Conservation (phyloP, 306 rosid species). For the Abrus precatorius region DNA sequence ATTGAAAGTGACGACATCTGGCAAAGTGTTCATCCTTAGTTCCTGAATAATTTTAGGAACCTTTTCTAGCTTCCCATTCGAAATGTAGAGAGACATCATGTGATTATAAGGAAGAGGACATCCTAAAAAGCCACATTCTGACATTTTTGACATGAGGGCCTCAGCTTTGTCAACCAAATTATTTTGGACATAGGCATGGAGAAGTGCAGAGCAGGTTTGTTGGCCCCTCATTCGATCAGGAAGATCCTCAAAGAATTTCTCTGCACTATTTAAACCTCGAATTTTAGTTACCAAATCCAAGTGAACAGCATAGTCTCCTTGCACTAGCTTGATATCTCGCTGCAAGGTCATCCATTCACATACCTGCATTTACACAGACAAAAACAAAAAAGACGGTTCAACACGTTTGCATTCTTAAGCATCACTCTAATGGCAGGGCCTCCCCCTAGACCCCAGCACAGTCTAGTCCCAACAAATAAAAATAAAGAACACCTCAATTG, state of each 20-base stretch:
- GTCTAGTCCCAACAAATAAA: conserved; percentile 5
- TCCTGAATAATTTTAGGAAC: conserved; percentile 64
- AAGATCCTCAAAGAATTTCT: conserved; percentile 92
- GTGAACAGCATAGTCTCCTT: conserved; percentile 90
- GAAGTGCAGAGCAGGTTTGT: conserved; percentile 73
- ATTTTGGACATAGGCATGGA: conserved; percentile 77
- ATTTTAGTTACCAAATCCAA: conserved; percentile 94
- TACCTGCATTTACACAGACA: conserved; percentile 56
- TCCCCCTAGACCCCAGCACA: neutral
- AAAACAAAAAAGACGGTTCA: conserved; percentile 7
- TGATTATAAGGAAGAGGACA: conserved; percentile 84
- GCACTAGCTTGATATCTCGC: conserved; percentile 68
- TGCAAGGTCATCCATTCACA: conserved; percentile 95
- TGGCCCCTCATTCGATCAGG: conserved; percentile 66
- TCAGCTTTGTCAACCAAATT: conserved; percentile 75
- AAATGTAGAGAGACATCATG: conserved; percentile 77
- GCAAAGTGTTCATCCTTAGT: conserved; percentile 67
- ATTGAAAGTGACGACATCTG: conserved; percentile 80
- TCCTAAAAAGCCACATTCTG: conserved; percentile 69
- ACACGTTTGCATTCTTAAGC: conserved; percentile 20
- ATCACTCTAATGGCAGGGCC: neutral
- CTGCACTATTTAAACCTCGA: conserved; percentile 82
- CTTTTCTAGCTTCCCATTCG: conserved; percentile 74
- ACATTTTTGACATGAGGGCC: conserved; percentile 85
- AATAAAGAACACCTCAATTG: neutral